Evolutionary conservation across 2,329 filamentous ascomycete genomes (phyloP).

Genomic region (Xylaria sp.): DNA sequence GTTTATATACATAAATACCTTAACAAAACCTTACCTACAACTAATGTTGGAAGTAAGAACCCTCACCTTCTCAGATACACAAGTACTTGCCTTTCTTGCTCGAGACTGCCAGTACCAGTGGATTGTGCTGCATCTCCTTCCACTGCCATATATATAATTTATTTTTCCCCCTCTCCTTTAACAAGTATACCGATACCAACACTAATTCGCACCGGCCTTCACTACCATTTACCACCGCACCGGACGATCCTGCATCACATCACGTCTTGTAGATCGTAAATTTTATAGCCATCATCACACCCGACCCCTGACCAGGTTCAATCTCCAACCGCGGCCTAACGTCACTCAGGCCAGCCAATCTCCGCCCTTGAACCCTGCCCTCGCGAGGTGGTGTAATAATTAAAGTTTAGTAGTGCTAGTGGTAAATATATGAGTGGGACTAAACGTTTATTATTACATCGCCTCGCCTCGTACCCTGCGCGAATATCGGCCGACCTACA

Average conservation of each 20-base stretch:
- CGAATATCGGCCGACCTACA: slow-evolving; percentile 15
- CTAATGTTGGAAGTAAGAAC: too few species aligned
- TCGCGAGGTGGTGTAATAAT: too few species aligned
- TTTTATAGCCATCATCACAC: slow-evolving; percentile 28
- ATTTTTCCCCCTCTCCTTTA: not conserved
- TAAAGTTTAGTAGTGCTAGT: too few species aligned
- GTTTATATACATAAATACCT: not conserved
- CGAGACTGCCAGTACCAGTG: not conserved
- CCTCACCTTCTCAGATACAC: too few species aligned
- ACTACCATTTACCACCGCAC: not conserved
- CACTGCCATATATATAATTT: not conserved
- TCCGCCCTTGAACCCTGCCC: slow-evolving; percentile 30
- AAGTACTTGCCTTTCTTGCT: not conserved
- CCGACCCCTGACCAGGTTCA: slow-evolving; percentile 35
- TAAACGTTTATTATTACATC: too few species aligned
- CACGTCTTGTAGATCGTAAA: slow-evolving; percentile 23
- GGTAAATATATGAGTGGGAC: too few species aligned
- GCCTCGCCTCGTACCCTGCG: slow-evolving; percentile 28
- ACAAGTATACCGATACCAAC: not conserved
- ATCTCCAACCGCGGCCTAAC: slow-evolving; percentile 37
- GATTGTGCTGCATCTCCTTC: not conserved
- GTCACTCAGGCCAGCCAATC: slow-evolving; percentile 30
- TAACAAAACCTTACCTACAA: not conserved
- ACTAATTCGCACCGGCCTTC: not conserved
- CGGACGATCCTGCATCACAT: slow-evolving; percentile 24